Conservation (phyloP, 1,284 basidiomycete genomes). For the Naganishia cerealis region DNA sequence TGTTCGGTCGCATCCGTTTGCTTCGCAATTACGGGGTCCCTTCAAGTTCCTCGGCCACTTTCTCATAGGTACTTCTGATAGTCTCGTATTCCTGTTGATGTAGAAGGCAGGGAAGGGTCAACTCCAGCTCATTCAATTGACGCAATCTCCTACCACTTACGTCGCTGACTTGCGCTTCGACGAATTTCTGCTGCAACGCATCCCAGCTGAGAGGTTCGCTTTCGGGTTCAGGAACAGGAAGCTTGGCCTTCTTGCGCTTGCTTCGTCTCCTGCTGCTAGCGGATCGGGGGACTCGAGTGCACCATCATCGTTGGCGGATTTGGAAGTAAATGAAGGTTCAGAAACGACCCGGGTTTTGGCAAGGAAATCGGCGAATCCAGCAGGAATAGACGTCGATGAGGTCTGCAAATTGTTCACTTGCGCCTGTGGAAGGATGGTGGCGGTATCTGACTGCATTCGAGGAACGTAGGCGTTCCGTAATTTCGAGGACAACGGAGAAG, state of each 20-base stretch:
- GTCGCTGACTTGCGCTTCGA: slow-evolving; percentile 12
- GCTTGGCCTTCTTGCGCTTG: slow-evolving; percentile 29
- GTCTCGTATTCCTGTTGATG: slow-evolving; percentile 19
- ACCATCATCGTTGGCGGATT: neutral
- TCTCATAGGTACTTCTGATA: slow-evolving; percentile 22
- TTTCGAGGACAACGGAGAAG: slow-evolving; percentile 2
- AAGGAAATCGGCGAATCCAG: slow-evolving; percentile 24
- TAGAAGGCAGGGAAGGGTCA: neutral
- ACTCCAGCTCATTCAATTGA: neutral
- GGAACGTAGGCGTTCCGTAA: neutral
- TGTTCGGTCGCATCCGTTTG: neutral
- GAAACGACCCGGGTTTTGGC: slow-evolving; percentile 25
- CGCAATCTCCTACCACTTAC: neutral
- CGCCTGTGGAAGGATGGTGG: neutral
- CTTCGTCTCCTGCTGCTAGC: slow-evolving; percentile 21
- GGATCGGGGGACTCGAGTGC: slow-evolving; percentile 2
- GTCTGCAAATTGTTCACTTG: neutral
- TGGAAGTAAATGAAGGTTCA: neutral
- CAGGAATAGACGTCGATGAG: neutral
- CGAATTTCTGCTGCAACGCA: slow-evolving; percentile 26
- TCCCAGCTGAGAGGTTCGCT: slow-evolving; percentile 23
- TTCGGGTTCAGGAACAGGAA: slow-evolving; percentile 25
- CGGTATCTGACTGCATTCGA: slow-evolving; percentile 4
- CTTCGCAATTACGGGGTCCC: slow-evolving; percentile 1
- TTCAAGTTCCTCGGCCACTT: slow-evolving; percentile 16